These are phyloP conservation scores for Paulownia fortunei DNA, from an alignment of 257 asterid genomes.

Conservation along the genomic window DNA sequence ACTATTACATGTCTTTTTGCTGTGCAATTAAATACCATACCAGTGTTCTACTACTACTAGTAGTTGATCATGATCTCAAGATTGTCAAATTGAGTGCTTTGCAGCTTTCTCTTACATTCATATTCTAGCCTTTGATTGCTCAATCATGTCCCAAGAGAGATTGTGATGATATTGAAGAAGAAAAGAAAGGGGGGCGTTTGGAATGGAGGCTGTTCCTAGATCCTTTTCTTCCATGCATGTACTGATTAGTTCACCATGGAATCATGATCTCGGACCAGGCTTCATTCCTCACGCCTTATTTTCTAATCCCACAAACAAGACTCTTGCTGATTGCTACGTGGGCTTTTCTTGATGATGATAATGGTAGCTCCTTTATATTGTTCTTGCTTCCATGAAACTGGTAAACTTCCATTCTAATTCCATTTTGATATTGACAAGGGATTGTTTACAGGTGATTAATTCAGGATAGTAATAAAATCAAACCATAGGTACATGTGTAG, in stretches of 20 bases:
- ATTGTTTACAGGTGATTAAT: background rate
- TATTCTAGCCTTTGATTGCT: constrained; percentile 32
- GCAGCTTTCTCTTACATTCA: constrained; percentile 22
- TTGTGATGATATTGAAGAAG: too few species aligned
- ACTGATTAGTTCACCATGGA: background rate
- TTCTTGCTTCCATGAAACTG: background rate
- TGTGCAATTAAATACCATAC: background rate
- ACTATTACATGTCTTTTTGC: constrained; percentile 37
- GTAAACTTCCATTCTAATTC: background rate
- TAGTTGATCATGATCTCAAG: background rate
- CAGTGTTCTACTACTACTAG: background rate
- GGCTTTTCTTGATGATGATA: background rate
- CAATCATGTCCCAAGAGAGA: constrained; percentile 11
- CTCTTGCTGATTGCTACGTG: background rate
- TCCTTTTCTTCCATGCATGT: constrained; percentile 22
- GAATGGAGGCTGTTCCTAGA: constrained; percentile 81
- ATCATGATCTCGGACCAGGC: constrained; percentile 91
- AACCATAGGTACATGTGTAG: background rate
- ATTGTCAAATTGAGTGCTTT: constrained; percentile 23
- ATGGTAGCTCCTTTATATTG: background rate
- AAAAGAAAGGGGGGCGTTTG: constrained; percentile 56
- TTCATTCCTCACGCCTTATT: constrained; percentile 62
- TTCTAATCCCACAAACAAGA: constrained; percentile 17
- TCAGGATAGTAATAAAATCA: background rate
- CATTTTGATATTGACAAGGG: background rate